These are phyloP conservation scores for Calonectria montana DNA, from an alignment of 2,329 filamentous ascomycete genomes.

Conservation along the genomic window DNA sequence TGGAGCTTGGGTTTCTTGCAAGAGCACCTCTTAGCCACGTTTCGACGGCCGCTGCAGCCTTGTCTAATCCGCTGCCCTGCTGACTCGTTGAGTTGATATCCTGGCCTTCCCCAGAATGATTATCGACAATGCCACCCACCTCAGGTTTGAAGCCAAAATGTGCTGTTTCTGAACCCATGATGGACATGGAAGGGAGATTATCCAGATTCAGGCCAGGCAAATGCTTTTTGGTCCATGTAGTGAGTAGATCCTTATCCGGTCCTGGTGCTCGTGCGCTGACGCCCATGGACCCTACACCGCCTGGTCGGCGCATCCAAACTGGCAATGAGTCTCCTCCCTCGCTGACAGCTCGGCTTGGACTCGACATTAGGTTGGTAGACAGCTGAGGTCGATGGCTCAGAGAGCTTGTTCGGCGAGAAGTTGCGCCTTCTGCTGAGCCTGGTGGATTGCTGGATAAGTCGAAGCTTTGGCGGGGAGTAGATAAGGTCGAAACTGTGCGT, in stretches of 20 bases:
- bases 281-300: constrained; percentile 86
- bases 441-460: constrained; percentile 64
- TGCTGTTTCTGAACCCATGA: constrained; percentile 71
- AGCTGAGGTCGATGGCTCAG: constrained; percentile 50
- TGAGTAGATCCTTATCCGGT: constrained; percentile 85
- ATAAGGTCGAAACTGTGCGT: constrained; percentile 71
- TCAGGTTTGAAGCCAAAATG: constrained; percentile 64
- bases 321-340: constrained; percentile 55
- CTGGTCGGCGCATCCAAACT: constrained; percentile 81
- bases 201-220: constrained; percentile 83
- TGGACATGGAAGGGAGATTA: constrained; percentile 72
- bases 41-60: constrained; percentile 88
- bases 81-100: constrained; percentile 54
- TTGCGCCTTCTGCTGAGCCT: constrained; percentile 47
- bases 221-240: constrained; percentile 85
- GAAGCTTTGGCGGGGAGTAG: constrained; percentile 75
- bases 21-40: constrained; percentile 90
- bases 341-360: constrained; percentile 52
- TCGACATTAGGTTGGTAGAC: constrained; percentile 48
- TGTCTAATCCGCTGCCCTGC: constrained; percentile 74
- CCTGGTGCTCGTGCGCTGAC: constrained; percentile 79
- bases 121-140: constrained; percentile 61
- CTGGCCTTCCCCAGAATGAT: constrained; percentile 61
- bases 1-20: constrained; percentile 68
- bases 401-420: constrained; percentile 57